These are phyloP conservation scores for Saksenaea oblongispora DNA, from an alignment of 371 early-diverging fungal genomes.

Conservation along the genomic window DNA sequence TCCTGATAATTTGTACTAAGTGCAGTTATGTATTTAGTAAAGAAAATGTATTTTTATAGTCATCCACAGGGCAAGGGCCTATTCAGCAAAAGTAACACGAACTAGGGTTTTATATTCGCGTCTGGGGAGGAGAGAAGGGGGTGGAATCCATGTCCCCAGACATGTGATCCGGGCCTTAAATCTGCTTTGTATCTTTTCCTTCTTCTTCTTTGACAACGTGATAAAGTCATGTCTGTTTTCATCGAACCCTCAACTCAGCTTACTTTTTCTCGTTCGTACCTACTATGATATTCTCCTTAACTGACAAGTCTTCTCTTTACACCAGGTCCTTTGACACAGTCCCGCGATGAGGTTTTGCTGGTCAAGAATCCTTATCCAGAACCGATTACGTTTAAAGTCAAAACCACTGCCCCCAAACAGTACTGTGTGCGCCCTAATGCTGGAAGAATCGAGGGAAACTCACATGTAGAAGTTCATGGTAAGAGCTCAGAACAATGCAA, in stretches of 20 bases:
- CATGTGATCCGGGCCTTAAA: no score
- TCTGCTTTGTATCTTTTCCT: background rate
- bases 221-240: constrained; percentile 52
- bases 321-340: constrained; percentile 75
- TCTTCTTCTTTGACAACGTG: background rate
- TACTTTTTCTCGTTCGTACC: constrained; percentile 56
- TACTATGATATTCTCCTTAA: background rate
- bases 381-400: constrained; percentile 92
- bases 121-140: no score
- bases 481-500: background rate
- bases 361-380: constrained; percentile 71
- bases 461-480: constrained; percentile 79
- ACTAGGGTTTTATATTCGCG: no score
- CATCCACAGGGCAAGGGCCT: no score
- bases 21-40: no score
- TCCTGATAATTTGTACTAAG: no score
- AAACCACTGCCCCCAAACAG: constrained; percentile 97
- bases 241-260: constrained; percentile 58
- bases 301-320: background rate
- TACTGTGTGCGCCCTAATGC: constrained; percentile 97
- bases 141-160: no score
- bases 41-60: no score
- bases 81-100: no score
- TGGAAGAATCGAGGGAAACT: constrained; percentile 80
- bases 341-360: constrained; percentile 62